Evolutionary conservation across 345 rosid species (phyloP).

Genomic region (Citrus maxima): DNA sequence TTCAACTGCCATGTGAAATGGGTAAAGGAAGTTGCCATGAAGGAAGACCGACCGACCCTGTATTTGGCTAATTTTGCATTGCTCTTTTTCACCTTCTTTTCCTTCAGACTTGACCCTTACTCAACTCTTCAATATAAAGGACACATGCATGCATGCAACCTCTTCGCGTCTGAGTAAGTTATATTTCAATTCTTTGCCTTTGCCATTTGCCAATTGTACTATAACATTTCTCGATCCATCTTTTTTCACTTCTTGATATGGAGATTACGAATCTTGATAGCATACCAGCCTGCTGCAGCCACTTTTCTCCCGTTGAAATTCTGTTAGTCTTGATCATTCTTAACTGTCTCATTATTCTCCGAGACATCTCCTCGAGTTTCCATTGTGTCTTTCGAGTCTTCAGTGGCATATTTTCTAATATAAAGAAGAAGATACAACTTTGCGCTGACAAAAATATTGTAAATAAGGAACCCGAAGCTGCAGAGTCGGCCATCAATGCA

Average conservation of each 20-base stretch:
- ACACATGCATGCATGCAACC: background rate
- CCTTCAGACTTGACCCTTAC: background rate
- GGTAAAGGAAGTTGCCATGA: background rate
- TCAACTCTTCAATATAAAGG: background rate
- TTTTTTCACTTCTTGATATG: background rate
- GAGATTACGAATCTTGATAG: background rate
- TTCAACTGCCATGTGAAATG: background rate
- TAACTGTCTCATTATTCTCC: conserved; percentile 23
- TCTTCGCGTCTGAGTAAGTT: background rate
- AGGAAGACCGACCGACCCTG: too few species aligned
- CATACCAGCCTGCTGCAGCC: background rate
- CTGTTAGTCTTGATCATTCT: conserved; percentile 19
- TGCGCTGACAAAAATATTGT: too few species aligned
- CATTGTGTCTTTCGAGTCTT: conserved; percentile 17
- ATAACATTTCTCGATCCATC: background rate
- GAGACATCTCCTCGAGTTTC: conserved; percentile 25
- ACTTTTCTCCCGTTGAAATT: conserved; percentile 4
- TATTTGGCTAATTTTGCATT: background rate
- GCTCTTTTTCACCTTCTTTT: background rate
- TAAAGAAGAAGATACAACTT: background rate
- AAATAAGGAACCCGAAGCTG: background rate
- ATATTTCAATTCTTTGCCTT: background rate
- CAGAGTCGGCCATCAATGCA: background rate
- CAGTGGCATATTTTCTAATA: background rate
- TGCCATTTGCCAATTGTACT: background rate